phyloP scores from a whole-genome alignment of 495 filamentous ascomycete species.

The Xylaria acuta region DNA sequence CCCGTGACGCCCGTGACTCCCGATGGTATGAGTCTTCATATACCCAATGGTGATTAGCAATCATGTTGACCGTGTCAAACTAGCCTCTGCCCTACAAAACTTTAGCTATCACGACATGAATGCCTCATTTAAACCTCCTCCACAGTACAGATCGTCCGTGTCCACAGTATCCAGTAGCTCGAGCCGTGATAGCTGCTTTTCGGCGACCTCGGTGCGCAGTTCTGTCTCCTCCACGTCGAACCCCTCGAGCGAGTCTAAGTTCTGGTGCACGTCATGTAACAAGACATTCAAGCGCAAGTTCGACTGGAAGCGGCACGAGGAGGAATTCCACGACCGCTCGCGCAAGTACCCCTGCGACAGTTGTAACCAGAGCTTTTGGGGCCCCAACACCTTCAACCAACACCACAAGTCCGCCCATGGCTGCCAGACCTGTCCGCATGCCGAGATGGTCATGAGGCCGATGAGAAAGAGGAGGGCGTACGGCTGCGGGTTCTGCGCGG shows the following conservation, averaged over 20 bases:
- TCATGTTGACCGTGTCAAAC: slow-evolving; percentile 8
- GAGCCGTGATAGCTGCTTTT: slow-evolving; percentile 42
- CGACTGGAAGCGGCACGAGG: slow-evolving; percentile 60
- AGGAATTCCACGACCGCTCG: slow-evolving; percentile 60
- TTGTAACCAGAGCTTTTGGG: slow-evolving; percentile 59
- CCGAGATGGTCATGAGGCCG: slow-evolving; percentile 51
- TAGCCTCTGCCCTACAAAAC: slow-evolving; percentile 34
- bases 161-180: slow-evolving; percentile 54
- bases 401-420: slow-evolving; percentile 59
- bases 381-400: slow-evolving; percentile 58
- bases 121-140: slow-evolving; percentile 30
- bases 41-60: slow-evolving; percentile 19
- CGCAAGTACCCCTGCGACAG: slow-evolving; percentile 56
- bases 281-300: slow-evolving; percentile 59
- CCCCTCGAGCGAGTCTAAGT: slow-evolving; percentile 40
- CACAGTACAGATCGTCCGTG: slow-evolving; percentile 45
- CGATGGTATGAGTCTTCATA: slow-evolving; percentile 33
- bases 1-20: slow-evolving; percentile 23
- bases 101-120: slow-evolving; percentile 40
- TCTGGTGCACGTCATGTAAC: slow-evolving; percentile 60
- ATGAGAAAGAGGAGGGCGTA: slow-evolving; percentile 41
- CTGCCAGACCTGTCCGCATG: slow-evolving; percentile 56
- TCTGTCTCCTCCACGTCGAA: slow-evolving; percentile 47
- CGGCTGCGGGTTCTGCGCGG: slow-evolving; percentile 59
- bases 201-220: slow-evolving; percentile 43